A percentile compares a stretch with the other conserved stretches of the same genome.
Conservation (phyloP, 2,329 filamentous ascomycete genomes). For the Talaromyces verruculosus region DNA sequence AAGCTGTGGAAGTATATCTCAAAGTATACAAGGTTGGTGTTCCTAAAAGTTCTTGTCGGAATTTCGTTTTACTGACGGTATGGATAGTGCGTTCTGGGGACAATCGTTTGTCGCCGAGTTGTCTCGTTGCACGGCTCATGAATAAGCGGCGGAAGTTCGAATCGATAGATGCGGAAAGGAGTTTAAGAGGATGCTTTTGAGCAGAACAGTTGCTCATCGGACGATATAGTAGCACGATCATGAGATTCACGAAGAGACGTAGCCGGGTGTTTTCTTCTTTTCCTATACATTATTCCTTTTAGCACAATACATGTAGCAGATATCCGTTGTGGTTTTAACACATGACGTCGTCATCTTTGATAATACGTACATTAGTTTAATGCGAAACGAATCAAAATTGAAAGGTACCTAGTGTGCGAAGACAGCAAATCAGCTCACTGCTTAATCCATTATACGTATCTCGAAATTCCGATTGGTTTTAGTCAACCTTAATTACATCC, state of each 20-base stretch:
- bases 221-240: neutral
- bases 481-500: neutral
- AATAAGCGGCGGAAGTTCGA: neutral
- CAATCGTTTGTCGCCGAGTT: slow-evolving; percentile 88
- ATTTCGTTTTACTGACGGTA: slow-evolving; percentile 23
- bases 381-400: neutral
- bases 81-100: slow-evolving; percentile 81
- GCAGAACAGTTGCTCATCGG: neutral
- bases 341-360: neutral
- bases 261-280: neutral
- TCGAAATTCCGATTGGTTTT: neutral
- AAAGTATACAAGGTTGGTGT: slow-evolving; percentile 78
- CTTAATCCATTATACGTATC: neutral
- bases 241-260: slow-evolving; percentile 6
- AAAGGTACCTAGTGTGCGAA: neutral
- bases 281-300: neutral
- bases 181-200: slow-evolving; percentile 2
- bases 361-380: neutral
- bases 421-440: neutral
- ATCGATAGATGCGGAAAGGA: neutral
- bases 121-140: slow-evolving; percentile 47
- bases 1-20: slow-evolving; percentile 94
- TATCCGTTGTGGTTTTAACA: neutral
- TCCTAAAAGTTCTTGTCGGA: neutral
- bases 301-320: slow-evolving; percentile 1